A percentile compares a stretch with the other conserved stretches of the same genome.
phyloP scores from a whole-genome alignment of 1,284 basidiomycete genomes.

The Puccinia novopanici region DNA sequence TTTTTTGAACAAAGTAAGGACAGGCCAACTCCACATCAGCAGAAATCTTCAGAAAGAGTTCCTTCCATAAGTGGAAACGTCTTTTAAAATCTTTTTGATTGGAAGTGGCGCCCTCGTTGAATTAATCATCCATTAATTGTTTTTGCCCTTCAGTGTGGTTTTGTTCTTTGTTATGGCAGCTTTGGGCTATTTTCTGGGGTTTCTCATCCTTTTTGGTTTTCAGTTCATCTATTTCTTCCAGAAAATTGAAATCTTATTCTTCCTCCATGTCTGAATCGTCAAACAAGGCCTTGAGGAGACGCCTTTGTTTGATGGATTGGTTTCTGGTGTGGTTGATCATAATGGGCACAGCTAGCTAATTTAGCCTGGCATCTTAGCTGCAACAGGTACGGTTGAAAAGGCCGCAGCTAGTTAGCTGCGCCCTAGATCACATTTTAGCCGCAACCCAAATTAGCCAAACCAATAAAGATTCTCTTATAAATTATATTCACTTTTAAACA shows the following conservation, averaged over 20 bases:
- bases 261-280: not conserved
- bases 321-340: not conserved
- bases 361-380: not conserved
- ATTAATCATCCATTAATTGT: not conserved
- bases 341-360: not conserved
- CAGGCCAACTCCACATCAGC: too few relatives aligned
- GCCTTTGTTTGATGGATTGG: not conserved
- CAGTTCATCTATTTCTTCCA: not conserved
- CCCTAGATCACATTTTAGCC: not conserved
- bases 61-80: not conserved
- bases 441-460: not conserved
- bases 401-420: not conserved
- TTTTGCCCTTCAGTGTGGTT: not conserved
- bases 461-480: not conserved
- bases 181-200: not conserved
- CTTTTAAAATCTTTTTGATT: not conserved
- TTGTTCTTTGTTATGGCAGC: not conserved
- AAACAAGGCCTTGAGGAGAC: not conserved
- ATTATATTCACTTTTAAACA: too few relatives aligned
- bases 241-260: not conserved
- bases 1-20: too few relatives aligned
- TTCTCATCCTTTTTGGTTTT: not conserved
- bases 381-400: not conserved
- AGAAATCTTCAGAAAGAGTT: too few relatives aligned
- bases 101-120: not conserved